Evolutionary conservation across 2,329 filamentous ascomycete genomes (phyloP).

Genomic region (Aspergillus ochraceoroseus): DNA sequence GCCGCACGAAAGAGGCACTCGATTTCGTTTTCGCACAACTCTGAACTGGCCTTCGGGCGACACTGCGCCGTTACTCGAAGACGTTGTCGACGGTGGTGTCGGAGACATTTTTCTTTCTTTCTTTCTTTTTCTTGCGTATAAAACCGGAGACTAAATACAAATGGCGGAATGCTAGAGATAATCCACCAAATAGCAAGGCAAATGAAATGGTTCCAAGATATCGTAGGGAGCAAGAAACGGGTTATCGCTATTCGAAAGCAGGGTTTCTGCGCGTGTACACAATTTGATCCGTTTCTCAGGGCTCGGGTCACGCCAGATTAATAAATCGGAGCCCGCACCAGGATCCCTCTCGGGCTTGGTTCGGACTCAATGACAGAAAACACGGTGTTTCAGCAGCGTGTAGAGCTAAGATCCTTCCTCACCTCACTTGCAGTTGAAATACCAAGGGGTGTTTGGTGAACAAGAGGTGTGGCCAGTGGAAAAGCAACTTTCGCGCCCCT

Average conservation of each 20-base stretch:
- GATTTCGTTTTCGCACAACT: slow-evolving; percentile 85
- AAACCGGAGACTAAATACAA: too few relatives aligned
- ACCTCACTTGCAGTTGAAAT: not conserved
- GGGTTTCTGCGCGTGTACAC: not conserved
- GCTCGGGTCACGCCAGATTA: too few relatives aligned
- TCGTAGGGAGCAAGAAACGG: not conserved
- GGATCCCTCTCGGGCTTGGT: slow-evolving; percentile 8
- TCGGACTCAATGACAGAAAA: slow-evolving; percentile 1
- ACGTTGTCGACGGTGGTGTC: slow-evolving; percentile 55
- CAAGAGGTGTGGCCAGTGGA: not conserved
- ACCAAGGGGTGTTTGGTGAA: not conserved
- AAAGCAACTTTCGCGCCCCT: not conserved
- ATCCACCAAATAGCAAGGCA: not conserved
- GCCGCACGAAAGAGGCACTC: slow-evolving; percentile 84
- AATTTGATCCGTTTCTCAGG: not conserved
- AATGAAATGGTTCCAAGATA: not conserved
- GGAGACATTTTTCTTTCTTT: slow-evolving; percentile 41
- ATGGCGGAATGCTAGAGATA: not conserved
- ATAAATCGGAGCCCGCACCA: slow-evolving; percentile 6
- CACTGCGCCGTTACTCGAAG: slow-evolving; percentile 66
- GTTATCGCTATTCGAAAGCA: not conserved
- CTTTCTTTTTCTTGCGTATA: too few relatives aligned
- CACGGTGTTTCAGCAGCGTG: not conserved
- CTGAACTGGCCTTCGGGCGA: slow-evolving; percentile 83
- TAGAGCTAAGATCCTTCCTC: not conserved